A percentile compares a stretch with the other conserved stretches of the same genome.
These are phyloP conservation scores for Cercospora janseana DNA, from an alignment of 2,329 filamentous ascomycete genomes.

Conservation along the genomic window DNA sequence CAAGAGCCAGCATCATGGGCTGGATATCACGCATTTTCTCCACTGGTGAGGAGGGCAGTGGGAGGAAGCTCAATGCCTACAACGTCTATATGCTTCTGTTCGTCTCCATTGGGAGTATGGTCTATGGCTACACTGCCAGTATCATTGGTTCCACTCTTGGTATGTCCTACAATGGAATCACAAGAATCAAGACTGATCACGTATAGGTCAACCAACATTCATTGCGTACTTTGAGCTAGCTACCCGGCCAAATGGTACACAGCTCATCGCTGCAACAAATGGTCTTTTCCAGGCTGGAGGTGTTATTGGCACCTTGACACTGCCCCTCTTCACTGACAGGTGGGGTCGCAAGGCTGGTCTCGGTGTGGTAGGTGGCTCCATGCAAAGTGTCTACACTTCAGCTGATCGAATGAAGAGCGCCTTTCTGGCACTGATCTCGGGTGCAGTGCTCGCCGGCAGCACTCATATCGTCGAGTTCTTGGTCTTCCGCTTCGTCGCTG, in stretches of 20 bases:
- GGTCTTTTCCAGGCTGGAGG: slow-evolving; percentile 29
- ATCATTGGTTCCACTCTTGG: slow-evolving; percentile 26
- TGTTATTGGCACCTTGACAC: slow-evolving; percentile 22
- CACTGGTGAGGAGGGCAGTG: slow-evolving; percentile 8
- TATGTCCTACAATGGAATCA: not conserved
- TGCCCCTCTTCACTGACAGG: slow-evolving; percentile 24
- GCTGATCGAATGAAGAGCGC: slow-evolving; percentile 18
- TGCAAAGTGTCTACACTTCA: too few species aligned
- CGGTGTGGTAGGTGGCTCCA: slow-evolving; percentile 15
- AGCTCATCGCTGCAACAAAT: slow-evolving; percentile 25
- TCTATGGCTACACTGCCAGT: slow-evolving; percentile 23
- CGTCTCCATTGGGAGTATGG: slow-evolving; percentile 21
- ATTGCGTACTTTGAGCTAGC: slow-evolving; percentile 27
- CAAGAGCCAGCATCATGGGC: not conserved
- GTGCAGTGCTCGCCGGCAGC: slow-evolving; percentile 30
- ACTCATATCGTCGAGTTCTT: slow-evolving; percentile 33
- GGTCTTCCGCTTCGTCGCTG: slow-evolving; percentile 37
- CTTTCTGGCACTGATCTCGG: slow-evolving; percentile 32
- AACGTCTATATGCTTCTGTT: slow-evolving; percentile 25
- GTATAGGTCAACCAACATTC: slow-evolving; percentile 26
- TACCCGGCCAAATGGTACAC: slow-evolving; percentile 24
- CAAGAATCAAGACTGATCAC: not conserved
- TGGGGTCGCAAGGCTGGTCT: slow-evolving; percentile 24
- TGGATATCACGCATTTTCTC: slow-evolving; percentile 10
- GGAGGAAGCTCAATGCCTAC: slow-evolving; percentile 17